Conservation (phyloP, 2,329 filamentous ascomycete species). For the Penicillium sp. region DNA sequence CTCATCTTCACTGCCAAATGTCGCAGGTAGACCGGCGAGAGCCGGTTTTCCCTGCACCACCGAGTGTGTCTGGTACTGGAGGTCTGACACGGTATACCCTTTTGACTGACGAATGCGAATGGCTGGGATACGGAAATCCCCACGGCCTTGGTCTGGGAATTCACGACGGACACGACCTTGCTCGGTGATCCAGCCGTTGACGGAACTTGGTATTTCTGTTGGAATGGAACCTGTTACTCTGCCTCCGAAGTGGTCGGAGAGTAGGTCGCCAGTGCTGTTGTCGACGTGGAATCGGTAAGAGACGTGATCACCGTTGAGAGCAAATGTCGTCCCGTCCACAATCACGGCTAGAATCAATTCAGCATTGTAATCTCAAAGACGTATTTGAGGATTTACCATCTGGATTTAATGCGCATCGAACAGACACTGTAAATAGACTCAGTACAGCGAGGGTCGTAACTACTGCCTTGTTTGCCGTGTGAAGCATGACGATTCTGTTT, state of each 20-base stretch:
- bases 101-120: conserved; percentile 55
- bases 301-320: conserved; percentile 51
- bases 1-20: conserved; percentile 51
- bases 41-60: conserved; percentile 52
- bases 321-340: conserved; percentile 52
- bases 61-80: conserved; percentile 55
- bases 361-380: too few species aligned
- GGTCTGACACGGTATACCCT: conserved; percentile 55
- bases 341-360: conserved; percentile 45
- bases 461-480: too few species aligned
- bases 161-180: conserved; percentile 53
- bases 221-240: conserved; percentile 50
- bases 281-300: conserved; percentile 62
- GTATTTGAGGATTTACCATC: conserved; percentile 4
- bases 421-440: too few species aligned
- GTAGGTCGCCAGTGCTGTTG: conserved; percentile 49
- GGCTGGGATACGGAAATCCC: conserved; percentile 58
- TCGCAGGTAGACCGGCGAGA: conserved; percentile 54
- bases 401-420: not conserved
- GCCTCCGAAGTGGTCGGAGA: conserved; percentile 58
- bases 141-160: conserved; percentile 59
- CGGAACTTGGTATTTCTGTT: conserved; percentile 30
- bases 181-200: conserved; percentile 51
- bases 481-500: too few species aligned
- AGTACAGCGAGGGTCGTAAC: too few species aligned